These are phyloP conservation scores for Elongisporangium undulatum DNA, from an alignment of 352 stramenopile species.

Conservation along the genomic window DNA sequence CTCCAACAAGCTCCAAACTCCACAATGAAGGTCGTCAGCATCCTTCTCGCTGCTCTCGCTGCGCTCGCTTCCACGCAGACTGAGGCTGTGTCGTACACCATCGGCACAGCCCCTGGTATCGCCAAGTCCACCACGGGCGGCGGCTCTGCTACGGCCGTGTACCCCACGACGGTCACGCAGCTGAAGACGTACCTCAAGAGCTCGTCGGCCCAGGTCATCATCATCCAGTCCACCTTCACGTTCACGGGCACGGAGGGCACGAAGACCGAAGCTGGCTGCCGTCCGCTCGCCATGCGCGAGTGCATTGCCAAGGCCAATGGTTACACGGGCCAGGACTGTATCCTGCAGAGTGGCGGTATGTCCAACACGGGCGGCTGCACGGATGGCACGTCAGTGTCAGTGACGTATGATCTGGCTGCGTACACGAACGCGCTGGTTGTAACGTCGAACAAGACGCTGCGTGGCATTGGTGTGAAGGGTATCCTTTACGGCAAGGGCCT, in stretches of 20 bases:
- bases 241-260: constrained; percentile 12
- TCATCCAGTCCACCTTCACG: constrained; percentile 15
- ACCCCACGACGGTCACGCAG: constrained; percentile 22
- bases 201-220: constrained; percentile 3
- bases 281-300: constrained; percentile 12
- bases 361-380: constrained; percentile 35
- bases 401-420: constrained; percentile 17
- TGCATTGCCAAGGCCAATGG: constrained; percentile 40
- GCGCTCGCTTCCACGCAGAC: no score
- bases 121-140: no score
- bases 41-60: no score
- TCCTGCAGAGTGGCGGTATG: no score
- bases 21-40: no score
- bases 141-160: constrained; percentile 16
- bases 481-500: constrained; percentile 38
- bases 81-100: no score
- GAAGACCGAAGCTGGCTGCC: constrained; percentile 13
- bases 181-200: constrained; percentile 23
- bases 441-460: constrained; percentile 38
- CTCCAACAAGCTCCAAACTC: no score
- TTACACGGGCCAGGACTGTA: constrained; percentile 34
- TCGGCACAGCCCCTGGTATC: constrained; percentile 15
- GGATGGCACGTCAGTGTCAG: constrained; percentile 16
- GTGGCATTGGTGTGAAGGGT: constrained; percentile 28
- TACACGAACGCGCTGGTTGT: constrained; percentile 20